These are phyloP conservation scores for Oehlia diaphana DNA, from an alignment of 192 early-diverging fungal species.

Conservation along the genomic window DNA sequence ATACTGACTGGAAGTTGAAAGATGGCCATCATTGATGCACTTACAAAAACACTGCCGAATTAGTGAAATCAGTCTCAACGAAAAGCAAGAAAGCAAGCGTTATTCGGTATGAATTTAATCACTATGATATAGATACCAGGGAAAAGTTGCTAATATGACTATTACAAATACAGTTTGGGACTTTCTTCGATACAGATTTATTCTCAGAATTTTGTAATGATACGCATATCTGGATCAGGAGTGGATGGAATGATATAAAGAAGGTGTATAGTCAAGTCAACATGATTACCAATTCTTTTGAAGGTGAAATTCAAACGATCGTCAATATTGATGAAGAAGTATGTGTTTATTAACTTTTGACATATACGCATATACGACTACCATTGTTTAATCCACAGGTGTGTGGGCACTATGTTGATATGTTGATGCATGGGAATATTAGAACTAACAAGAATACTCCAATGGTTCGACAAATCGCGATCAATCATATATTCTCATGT, in stretches of 20 bases:
- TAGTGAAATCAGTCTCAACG: not conserved
- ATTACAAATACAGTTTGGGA: slow-evolving; percentile 8
- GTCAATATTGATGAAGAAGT: slow-evolving; percentile 3
- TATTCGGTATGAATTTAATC: slow-evolving; percentile 9
- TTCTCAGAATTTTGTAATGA: slow-evolving; percentile 16
- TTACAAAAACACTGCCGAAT: slow-evolving; percentile 3
- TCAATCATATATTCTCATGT: not conserved
- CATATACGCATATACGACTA: not conserved
- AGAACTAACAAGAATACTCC: not conserved
- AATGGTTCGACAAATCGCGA: slow-evolving; percentile 19
- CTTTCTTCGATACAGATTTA: slow-evolving; percentile 26
- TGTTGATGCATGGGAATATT: not conserved
- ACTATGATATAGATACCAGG: not conserved
- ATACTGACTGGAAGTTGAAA: not conserved
- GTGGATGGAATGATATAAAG: slow-evolving; percentile 6
- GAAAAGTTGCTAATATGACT: not conserved
- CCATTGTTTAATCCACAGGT: not conserved
- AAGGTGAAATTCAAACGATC: slow-evolving; percentile 3
- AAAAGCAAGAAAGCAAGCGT: slow-evolving; percentile 21
- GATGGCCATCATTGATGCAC: slow-evolving; percentile 1
- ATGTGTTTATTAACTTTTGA: not conserved
- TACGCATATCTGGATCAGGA: slow-evolving; percentile 19
- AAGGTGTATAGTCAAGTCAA: slow-evolving; percentile 18
- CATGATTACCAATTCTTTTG: slow-evolving; percentile 16
- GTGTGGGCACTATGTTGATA: not conserved